Conservation (phyloP, 192 early-diverging fungal species). For the Backusella tarrabulga region DNA sequence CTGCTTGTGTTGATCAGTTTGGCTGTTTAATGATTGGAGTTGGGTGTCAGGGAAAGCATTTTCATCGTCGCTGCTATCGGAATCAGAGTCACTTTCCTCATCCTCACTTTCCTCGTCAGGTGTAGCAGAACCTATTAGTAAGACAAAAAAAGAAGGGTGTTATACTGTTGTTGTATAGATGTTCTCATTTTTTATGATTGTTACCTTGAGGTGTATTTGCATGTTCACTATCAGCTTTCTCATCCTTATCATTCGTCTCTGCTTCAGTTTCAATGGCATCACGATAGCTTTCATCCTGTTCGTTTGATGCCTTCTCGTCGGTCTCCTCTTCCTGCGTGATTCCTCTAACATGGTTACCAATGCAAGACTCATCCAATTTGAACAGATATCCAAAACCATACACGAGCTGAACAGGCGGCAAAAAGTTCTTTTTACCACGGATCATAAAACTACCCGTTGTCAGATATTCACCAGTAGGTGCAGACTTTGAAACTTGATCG, state of each 20-base stretch:
- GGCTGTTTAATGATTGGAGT: constrained; percentile 20
- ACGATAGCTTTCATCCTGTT: neutral
- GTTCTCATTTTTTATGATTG: neutral
- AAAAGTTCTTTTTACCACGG: constrained; percentile 89
- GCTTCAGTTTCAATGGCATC: constrained; percentile 11
- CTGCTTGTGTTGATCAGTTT: neutral
- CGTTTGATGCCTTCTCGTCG: neutral
- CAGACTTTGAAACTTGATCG: constrained; percentile 83
- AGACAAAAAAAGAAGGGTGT: too few relatives aligned
- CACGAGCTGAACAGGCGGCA: constrained; percentile 90
- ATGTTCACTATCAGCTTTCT: neutral
- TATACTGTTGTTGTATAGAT: neutral
- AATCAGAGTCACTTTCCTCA: constrained; percentile 27
- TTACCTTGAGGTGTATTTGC: neutral
- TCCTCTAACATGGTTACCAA: constrained; percentile 76
- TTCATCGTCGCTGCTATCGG: constrained; percentile 39
- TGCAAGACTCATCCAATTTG: constrained; percentile 79
- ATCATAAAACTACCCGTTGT: constrained; percentile 93
- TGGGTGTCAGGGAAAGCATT: constrained; percentile 56
- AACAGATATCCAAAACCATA: constrained; percentile 98
- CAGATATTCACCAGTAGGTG: constrained; percentile 89
- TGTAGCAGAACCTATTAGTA: neutral
- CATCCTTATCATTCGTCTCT: neutral
- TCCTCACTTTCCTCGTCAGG: constrained; percentile 19
- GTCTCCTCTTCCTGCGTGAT: constrained; percentile 35